Evolutionary conservation across 805 yeast species (phyloP).

Genomic region (Ogataea trehaloabstinens): DNA sequence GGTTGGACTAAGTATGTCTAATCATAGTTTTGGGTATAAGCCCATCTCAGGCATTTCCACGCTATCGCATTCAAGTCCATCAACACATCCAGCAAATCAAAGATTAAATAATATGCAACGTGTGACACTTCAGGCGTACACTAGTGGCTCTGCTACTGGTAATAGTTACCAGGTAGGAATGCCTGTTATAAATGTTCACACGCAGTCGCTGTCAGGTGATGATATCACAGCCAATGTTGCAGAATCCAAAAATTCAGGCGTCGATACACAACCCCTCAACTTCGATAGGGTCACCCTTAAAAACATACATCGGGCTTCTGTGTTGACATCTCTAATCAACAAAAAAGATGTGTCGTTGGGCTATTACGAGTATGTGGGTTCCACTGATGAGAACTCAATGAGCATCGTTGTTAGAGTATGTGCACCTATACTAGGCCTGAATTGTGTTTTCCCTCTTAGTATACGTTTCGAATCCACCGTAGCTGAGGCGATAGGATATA

Average conservation of each 20-base stretch:
- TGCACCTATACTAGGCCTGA: background rate
- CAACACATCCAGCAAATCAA: background rate
- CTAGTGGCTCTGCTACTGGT: background rate
- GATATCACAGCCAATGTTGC: background rate
- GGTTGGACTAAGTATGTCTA: slow-evolving; percentile 8
- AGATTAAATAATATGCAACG: background rate
- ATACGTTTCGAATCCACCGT: slow-evolving; percentile 41
- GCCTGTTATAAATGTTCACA: background rate
- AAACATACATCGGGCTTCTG: slow-evolving; percentile 24
- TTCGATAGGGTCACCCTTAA: background rate
- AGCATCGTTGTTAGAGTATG: background rate
- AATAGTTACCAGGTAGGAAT: background rate
- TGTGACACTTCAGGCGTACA: background rate
- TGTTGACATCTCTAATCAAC: slow-evolving; percentile 43
- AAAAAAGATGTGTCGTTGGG: slow-evolving; percentile 44
- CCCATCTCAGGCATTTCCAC: slow-evolving; percentile 1
- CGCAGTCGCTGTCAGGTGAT: background rate
- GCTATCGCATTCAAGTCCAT: background rate
- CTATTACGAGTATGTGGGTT: slow-evolving; percentile 31
- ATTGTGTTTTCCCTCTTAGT: slow-evolving; percentile 18
- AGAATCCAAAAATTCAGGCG: background rate
- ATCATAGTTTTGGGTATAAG: slow-evolving; percentile 4
- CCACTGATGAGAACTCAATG: slow-evolving; percentile 4
- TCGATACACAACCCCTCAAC: background rate
- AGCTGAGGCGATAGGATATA: slow-evolving; percentile 54